phyloP scores from a whole-genome alignment of 2,329 filamentous ascomycete species.

The Monilinia polystroma region DNA sequence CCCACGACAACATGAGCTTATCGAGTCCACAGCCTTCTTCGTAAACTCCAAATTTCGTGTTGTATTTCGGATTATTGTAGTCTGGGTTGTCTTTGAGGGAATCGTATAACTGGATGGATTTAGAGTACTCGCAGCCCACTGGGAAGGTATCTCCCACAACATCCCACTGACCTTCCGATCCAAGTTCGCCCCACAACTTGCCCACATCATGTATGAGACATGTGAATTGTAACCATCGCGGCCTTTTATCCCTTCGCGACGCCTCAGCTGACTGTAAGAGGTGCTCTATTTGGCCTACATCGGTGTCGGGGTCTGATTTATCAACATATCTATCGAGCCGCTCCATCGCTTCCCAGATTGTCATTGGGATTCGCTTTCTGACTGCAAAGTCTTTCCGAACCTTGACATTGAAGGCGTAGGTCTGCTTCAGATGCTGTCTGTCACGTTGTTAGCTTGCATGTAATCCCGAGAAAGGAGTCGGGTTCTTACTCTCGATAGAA shows the following conservation, averaged over 20 bases:
- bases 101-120: conserved; percentile 75
- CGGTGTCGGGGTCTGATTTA: conserved; percentile 87
- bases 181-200: conserved; percentile 78
- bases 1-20: conserved; percentile 88
- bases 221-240: conserved; percentile 77
- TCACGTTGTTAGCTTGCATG: conserved; percentile 2
- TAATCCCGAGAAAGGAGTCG: neutral
- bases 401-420: conserved; percentile 79
- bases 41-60: conserved; percentile 78
- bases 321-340: conserved; percentile 89
- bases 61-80: conserved; percentile 66
- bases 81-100: conserved; percentile 80
- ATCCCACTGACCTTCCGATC: conserved; percentile 87
- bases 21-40: conserved; percentile 74
- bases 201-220: conserved; percentile 78
- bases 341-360: conserved; percentile 88
- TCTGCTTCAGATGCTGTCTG: conserved; percentile 65
- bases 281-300: conserved; percentile 85
- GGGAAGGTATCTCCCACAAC: conserved; percentile 87
- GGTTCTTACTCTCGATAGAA: conserved; percentile 66
- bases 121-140: conserved; percentile 72
- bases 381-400: conserved; percentile 70
- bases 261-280: conserved; percentile 86
- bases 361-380: conserved; percentile 68
- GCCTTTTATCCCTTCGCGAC: conserved; percentile 80